Conservation (phyloP, 805 yeast genomes). For the Teunomyces panamensis region DNA sequence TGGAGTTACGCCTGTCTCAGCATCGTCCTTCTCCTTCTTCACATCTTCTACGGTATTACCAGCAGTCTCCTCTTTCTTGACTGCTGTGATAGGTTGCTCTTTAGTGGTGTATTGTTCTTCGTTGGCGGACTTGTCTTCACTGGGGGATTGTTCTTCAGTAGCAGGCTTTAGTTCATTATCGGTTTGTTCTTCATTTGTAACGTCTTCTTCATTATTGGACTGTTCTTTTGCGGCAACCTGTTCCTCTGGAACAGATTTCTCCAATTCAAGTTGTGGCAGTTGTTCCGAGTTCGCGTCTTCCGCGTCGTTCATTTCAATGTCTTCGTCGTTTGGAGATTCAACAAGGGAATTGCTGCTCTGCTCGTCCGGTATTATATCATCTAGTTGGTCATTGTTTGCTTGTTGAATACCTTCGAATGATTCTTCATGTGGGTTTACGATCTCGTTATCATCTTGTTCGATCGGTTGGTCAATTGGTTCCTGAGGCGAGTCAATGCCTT, state of each 20-base stretch:
- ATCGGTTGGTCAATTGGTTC: neutral
- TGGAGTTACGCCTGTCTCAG: neutral
- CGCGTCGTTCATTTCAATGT: constrained; percentile 1
- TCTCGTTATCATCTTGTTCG: constrained; percentile 4
- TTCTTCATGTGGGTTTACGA: constrained; percentile 3
- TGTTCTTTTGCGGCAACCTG: constrained; percentile 1
- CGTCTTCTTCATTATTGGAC: neutral
- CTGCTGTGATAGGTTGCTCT: constrained; percentile 9
- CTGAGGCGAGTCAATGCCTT: constrained; percentile 4
- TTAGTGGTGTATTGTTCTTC: neutral
- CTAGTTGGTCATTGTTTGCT: neutral
- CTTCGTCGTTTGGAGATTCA: neutral
- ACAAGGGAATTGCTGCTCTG: neutral
- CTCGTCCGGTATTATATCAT: constrained; percentile 1
- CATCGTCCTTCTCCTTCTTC: neutral
- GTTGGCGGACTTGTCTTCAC: neutral
- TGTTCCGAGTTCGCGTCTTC: neutral
- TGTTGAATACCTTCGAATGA: constrained; percentile 4
- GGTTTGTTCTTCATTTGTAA: neutral
- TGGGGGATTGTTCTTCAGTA: neutral
- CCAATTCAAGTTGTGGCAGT: neutral
- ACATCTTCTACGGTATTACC: neutral
- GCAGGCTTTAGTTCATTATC: constrained; percentile 3
- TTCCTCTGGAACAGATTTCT: neutral
- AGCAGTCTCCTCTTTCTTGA: neutral